A percentile compares a stretch with the other conserved stretches of the same genome.
These are phyloP conservation scores for Xylariaceae sp. DNA, from an alignment of 2,329 filamentous ascomycete genomes.

Conservation along the genomic window DNA sequence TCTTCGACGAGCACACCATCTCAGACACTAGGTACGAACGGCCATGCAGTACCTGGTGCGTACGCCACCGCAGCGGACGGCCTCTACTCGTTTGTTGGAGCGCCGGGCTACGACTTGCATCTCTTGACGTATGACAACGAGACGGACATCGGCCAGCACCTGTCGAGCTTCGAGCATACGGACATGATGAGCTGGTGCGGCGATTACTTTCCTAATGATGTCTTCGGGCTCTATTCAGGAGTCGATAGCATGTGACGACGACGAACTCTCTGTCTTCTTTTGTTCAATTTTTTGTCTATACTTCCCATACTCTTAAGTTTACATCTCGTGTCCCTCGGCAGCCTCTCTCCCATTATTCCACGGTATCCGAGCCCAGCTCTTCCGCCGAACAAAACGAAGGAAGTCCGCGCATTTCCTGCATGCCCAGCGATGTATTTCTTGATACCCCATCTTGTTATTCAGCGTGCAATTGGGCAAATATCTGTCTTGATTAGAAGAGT, in stretches of 20 bases:
- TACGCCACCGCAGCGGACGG: slow-evolving; percentile 26
- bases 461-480: no score
- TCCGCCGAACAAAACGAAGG: no score
- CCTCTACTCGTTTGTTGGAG: slow-evolving; percentile 29
- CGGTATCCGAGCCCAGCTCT: no score
- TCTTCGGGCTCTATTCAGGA: slow-evolving; percentile 27
- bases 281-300: no score
- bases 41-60: slow-evolving; percentile 4
- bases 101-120: slow-evolving; percentile 25
- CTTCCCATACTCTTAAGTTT: no score
- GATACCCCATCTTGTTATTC: no score
- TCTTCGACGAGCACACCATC: slow-evolving; percentile 38
- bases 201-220: slow-evolving; percentile 31
- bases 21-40: slow-evolving; percentile 24
- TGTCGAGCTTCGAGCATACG: slow-evolving; percentile 30
- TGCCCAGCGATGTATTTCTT: no score
- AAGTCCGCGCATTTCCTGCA: no score
- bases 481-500: no score
- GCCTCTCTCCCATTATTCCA: no score
- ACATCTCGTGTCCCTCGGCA: no score
- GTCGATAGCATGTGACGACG: slow-evolving; percentile 22
- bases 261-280: no score
- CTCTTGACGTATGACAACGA: slow-evolving; percentile 33
- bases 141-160: slow-evolving; percentile 32
- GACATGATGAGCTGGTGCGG: slow-evolving; percentile 35